Percentiles rank a stretch among this genome's conserved stretches.
These are phyloP conservation scores for Linnemannia exigua DNA, from an alignment of 192 early-diverging fungal genomes.

Conservation along the genomic window DNA sequence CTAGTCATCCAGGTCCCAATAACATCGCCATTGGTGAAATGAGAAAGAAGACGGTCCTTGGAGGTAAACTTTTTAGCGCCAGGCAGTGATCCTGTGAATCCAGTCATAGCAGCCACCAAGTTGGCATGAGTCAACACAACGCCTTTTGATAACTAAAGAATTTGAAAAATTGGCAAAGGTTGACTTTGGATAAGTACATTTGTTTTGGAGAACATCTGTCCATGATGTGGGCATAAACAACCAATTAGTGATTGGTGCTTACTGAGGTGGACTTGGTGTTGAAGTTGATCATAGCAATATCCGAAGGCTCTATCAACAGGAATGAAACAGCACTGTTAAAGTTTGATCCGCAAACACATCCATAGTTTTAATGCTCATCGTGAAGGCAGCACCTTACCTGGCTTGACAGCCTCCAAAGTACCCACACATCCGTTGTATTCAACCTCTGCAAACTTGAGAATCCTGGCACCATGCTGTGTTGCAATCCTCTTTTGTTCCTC, in stretches of 20 bases:
- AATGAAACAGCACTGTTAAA: background rate
- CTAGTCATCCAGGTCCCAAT: slow-evolving; percentile 40
- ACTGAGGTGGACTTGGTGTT: slow-evolving; percentile 47
- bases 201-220: background rate
- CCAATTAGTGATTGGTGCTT: background rate
- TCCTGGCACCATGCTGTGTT: slow-evolving; percentile 18
- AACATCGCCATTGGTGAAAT: slow-evolving; percentile 53
- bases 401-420: slow-evolving; percentile 28
- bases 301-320: slow-evolving; percentile 20
- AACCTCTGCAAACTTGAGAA: slow-evolving; percentile 34
- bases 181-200: too few species aligned
- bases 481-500: slow-evolving; percentile 26
- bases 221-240: background rate
- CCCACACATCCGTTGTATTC: slow-evolving; percentile 24
- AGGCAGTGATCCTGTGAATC: slow-evolving; percentile 28
- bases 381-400: slow-evolving; percentile 18
- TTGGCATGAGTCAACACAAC: slow-evolving; percentile 88
- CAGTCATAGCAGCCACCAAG: slow-evolving; percentile 74
- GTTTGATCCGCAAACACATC: background rate
- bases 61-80: slow-evolving; percentile 24
- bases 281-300: slow-evolving; percentile 56
- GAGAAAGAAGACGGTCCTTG: slow-evolving; percentile 44
- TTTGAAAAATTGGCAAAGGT: background rate
- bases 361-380: background rate
- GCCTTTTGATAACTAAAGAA: slow-evolving; percentile 74